Evolutionary conservation across 768 basidiomycete genomes (phyloP).

Genomic region (Coprinellus aureogranulatus): DNA sequence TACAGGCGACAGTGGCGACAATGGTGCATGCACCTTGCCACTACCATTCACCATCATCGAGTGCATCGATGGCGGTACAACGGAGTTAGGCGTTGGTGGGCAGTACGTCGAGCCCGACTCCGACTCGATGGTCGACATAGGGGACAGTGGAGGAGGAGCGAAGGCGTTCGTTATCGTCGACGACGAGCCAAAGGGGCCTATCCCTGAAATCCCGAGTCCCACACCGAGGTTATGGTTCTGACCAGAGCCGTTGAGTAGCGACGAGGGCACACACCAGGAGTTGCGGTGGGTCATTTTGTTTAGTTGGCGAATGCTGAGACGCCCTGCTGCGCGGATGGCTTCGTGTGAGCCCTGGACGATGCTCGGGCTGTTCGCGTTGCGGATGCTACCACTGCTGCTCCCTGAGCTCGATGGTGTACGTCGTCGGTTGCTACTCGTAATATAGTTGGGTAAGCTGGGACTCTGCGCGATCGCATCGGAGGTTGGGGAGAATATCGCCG

Average conservation of each 20-base stretch:
- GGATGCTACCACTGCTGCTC: slow-evolving; percentile 7
- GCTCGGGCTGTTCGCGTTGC: background rate
- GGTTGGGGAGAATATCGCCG: slow-evolving; percentile 24
- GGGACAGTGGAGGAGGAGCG: background rate
- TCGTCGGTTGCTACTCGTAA: slow-evolving; percentile 7
- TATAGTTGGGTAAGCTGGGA: slow-evolving; percentile 9
- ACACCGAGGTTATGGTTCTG: background rate
- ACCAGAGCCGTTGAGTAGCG: background rate
- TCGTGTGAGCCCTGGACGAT: background rate
- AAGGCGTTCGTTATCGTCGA: background rate
- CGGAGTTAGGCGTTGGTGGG: background rate
- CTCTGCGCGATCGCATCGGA: slow-evolving; percentile 18
- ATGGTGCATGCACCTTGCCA: background rate
- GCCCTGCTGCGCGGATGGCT: slow-evolving; percentile 1
- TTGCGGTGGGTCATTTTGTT: slow-evolving; percentile 3
- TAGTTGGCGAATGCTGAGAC: background rate
- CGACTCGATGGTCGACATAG: background rate
- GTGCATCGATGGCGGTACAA: background rate
- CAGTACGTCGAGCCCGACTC: background rate
- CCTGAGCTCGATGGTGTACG: slow-evolving; percentile 3
- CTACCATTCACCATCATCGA: background rate
- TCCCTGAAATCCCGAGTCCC: background rate
- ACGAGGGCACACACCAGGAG: slow-evolving; percentile 1
- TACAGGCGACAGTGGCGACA: background rate
- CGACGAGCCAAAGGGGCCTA: background rate